phyloP scores from a whole-genome alignment of 2,329 filamentous ascomycete genomes.

The Trichoderma sp. region DNA sequence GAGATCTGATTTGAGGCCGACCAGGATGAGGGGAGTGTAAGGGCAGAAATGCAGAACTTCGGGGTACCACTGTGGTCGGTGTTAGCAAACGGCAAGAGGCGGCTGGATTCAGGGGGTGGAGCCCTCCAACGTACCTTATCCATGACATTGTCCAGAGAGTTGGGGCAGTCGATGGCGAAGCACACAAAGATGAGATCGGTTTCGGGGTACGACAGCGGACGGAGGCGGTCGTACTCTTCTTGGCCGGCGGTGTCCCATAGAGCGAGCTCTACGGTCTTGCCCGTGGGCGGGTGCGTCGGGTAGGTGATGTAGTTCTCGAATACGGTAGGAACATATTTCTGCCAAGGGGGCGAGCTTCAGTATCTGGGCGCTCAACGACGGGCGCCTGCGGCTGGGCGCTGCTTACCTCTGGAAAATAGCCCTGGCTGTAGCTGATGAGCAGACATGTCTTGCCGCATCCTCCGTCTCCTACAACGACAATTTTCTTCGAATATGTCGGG shows the following conservation, averaged over 20 bases:
- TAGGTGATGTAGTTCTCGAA: constrained; percentile 99
- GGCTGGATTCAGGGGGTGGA: neutral
- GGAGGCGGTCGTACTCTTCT: constrained; percentile 96
- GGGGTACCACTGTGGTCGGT: constrained; percentile 82
- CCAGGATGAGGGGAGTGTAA: constrained; percentile 91
- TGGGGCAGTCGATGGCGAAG: constrained; percentile 98
- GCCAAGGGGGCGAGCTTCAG: constrained; percentile 20
- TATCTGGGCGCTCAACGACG: neutral
- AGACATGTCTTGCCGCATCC: constrained; percentile 98
- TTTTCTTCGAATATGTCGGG: constrained; percentile 96
- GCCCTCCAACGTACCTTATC: constrained; percentile 73
- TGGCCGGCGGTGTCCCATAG: constrained; percentile 98
- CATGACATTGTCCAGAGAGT: constrained; percentile 96
- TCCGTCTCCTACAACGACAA: constrained; percentile 96
- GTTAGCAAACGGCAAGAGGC: constrained; percentile 35
- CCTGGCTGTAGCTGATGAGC: constrained; percentile 97
- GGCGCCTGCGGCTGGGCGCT: neutral
- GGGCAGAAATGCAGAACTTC: constrained; percentile 99
- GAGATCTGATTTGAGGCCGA: constrained; percentile 95
- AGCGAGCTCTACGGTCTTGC: constrained; percentile 94
- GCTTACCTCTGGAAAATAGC: constrained; percentile 95
- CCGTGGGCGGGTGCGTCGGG: constrained; percentile 81
- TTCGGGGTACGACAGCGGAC: constrained; percentile 95
- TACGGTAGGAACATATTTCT: constrained; percentile 99
- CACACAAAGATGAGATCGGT: constrained; percentile 98